Evolutionary conservation across 2,329 filamentous ascomycete genomes (phyloP), one percentile per base, ranked within the genome.

Genomic region (Alternaria sp.): DNA sequence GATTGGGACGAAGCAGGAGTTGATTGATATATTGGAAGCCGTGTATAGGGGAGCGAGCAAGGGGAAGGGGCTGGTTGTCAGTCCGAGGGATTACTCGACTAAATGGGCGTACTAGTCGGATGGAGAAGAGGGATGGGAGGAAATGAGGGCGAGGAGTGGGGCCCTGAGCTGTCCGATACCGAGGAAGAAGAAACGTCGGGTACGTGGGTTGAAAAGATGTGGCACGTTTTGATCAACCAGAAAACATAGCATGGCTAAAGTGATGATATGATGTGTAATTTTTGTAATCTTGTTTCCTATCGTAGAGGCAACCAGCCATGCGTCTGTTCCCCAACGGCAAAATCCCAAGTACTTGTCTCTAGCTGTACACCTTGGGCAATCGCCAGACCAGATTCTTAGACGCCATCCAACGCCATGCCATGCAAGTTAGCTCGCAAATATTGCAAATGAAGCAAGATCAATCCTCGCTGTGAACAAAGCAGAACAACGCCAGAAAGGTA

Each of bases 11-110:
- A 97, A 97, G 82, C 94, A 98, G 80, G 95, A 98, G 82, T 84
- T 98, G 73, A 96, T 98, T 75, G 95, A 98, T 81, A 97, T 98
- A n/a, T 89, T 97, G 75, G 95, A 98, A 84, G 96, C 93, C 1
- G 93, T 97, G 68, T 98, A 97, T 80, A 90, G 93, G 66, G 95
- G 95, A 19, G 95, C 95, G 21, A 97, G 96, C 85, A 98, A 98
- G 83, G 95, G 95, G 0, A 87, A 93, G 59, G 95, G 95, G 89
- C 83, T 97, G 69, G 95, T 97, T 43, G 93, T 97, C 69, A 96
- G 93, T 77, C 94, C 94, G 3, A 97, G 97, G 84, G 93, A 89
- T 78, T 85, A 90, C 73, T 90, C 88, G 26, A 91, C 88, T 2
- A 84, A 88, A 76, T 91, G 90, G 77, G 83, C 88, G 53, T 74